Conservation (phyloP, 371 early-diverging fungal genomes). For the Coemansia sp. region DNA sequence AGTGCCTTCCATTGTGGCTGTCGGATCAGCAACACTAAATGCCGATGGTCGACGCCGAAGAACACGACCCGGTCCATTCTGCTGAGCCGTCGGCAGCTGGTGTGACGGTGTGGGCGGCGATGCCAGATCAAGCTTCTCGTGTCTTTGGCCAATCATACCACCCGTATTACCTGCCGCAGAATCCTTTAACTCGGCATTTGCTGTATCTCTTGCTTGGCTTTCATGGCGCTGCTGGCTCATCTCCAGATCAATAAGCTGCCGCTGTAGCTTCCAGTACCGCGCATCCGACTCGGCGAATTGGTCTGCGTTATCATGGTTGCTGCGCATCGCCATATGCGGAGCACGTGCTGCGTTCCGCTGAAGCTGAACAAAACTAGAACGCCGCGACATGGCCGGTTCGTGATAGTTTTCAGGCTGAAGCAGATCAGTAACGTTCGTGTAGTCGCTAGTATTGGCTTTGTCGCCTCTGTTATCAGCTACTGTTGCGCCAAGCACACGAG, state of each 20-base stretch:
- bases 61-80: background rate
- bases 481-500: background rate
- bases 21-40: slow-evolving; percentile 36
- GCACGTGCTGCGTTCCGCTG: slow-evolving; percentile 23
- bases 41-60: slow-evolving; percentile 39
- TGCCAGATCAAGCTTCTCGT: slow-evolving; percentile 18
- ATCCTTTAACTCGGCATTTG: background rate
- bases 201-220: background rate
- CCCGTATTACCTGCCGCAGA: background rate
- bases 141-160: slow-evolving; percentile 9
- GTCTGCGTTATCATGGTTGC: slow-evolving; percentile 11
- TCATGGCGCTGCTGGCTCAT: slow-evolving; percentile 34
- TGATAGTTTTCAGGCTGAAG: slow-evolving; percentile 37
- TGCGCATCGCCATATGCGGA: slow-evolving; percentile 6
- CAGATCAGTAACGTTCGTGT: slow-evolving; percentile 12
- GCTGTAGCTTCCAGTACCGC: slow-evolving; percentile 49
- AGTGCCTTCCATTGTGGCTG: background rate
- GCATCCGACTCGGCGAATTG: slow-evolving; percentile 48
- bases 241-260: slow-evolving; percentile 47
- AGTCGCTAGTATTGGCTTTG: background rate
- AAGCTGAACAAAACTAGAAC: slow-evolving; percentile 45
- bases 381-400: slow-evolving; percentile 41
- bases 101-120: slow-evolving; percentile 44
- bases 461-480: background rate
- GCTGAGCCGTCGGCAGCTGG: slow-evolving; percentile 1